Base-by-base conservation (phyloP, 2,329 filamentous ascomycete genomes). In the Mycocentrospora acerina region DNA sequence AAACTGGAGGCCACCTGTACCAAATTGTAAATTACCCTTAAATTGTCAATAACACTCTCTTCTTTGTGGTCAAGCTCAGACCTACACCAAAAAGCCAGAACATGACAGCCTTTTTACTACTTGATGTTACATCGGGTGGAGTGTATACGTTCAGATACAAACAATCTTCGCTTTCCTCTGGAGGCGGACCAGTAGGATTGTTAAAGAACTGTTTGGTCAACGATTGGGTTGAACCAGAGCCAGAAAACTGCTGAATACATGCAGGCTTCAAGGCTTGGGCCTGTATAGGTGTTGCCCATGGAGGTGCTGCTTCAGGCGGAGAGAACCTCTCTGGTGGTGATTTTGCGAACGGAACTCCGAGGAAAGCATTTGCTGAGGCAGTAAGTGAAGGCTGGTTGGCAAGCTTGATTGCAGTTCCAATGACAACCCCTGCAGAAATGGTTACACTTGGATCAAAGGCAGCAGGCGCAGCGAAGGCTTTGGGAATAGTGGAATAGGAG, bases 141-240 rank as follows among this genome's bases (percentile, higher is more conserved):
- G 51, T 59, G 14, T 55, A 60, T 2, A 70, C 59, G 33, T 71
- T 68, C 2, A 69, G 51, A n/a, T 66, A 60, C 13, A 71, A 37
- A 40, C 68, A 71, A 36, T 71, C 66, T 26, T 71, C 67, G 16
- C 47, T 56, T 29, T 60, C 57, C 19, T 40, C 37, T 4, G 44
- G 45, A 2, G 44, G 37, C 8, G 44, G 40, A n/a, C 44, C 46
- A 13, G 25, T 12, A 3, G 40, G 46, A 29, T 52, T 48, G 17
- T 29, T 52, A 35, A 37, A 42, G 15, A 33, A 39, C 36, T n/a
- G 44, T 31, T 25, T 46, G 33, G 14, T 53, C 48, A 18, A 51
- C 50, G 4, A 38, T 35, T 42, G 41, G 25, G 24, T 40, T 15
- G 17, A 46, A 31, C 46, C 44, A 14, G 32, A 34, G 9, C 50